Evolutionary conservation across 441 rosid species (phyloP).

Genomic region (Pelargonium hybrid): DNA sequence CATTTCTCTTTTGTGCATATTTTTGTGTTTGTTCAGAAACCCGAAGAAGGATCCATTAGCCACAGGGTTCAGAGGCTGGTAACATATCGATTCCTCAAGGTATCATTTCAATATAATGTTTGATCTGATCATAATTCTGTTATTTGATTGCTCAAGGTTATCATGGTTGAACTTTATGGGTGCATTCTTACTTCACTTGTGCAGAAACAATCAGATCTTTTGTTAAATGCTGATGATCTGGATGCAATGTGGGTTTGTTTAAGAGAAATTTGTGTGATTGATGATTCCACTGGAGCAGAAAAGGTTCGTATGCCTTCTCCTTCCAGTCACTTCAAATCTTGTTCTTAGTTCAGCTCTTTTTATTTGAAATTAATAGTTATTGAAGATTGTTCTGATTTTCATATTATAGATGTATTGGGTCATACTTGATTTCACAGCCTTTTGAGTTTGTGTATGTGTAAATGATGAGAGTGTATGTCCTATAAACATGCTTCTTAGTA

Average conservation of each 20-base stretch:
- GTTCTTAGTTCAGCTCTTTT: background rate
- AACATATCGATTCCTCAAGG: conserved; percentile 85
- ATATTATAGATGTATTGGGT: background rate
- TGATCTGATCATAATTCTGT: background rate
- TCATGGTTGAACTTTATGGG: conserved; percentile 8
- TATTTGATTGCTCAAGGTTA: conserved; percentile 9
- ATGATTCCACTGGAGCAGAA: conserved; percentile 96
- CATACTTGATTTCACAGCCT: background rate
- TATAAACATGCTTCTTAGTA: background rate
- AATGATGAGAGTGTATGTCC: background rate
- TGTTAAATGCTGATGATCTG: conserved; percentile 89
- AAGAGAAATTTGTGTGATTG: conserved; percentile 96
- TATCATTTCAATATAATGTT: conserved; percentile 14
- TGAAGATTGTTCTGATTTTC: background rate
- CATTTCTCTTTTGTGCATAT: background rate
- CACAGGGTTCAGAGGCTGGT: conserved; percentile 90
- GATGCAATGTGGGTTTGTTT: conserved; percentile 99
- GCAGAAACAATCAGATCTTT: conserved; percentile 95
- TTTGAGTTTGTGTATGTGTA: background rate
- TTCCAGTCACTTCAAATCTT: background rate
- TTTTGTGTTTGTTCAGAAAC: conserved; percentile 56
- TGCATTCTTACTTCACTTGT: conserved; percentile 19
- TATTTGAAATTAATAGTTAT: background rate
- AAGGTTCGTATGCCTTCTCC: conserved; percentile 37
- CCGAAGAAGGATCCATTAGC: conserved; percentile 95